These are phyloP conservation scores for Aegilops tauschii DNA, from an alignment of 176 grass and related monocot species.

Conservation along the genomic window DNA sequence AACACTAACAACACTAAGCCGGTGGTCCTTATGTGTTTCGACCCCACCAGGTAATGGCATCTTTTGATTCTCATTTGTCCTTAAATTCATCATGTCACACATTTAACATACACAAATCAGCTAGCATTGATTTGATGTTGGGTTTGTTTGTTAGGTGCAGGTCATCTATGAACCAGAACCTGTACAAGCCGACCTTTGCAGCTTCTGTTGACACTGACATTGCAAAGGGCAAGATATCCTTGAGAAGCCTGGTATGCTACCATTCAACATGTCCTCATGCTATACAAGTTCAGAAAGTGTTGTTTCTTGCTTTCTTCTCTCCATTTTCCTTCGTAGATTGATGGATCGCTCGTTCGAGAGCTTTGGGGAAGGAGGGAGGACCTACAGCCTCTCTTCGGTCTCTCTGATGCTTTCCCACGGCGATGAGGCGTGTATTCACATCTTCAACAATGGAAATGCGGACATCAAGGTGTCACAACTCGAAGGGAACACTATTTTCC, in stretches of 20 bases:
- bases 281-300: not conserved
- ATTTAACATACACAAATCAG: not conserved
- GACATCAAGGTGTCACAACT: constrained; percentile 35
- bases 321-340: constrained; percentile 29
- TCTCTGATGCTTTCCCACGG: constrained; percentile 48
- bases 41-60: constrained; percentile 39
- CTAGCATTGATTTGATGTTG: not conserved
- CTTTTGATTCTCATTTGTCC: not conserved
- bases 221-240: constrained; percentile 51
- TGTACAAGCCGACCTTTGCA: constrained; percentile 67
- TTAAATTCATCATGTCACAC: not conserved
- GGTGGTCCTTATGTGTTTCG: constrained; percentile 73
- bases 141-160: constrained; percentile 8
- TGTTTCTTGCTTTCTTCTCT: not conserved
- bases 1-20: constrained; percentile 19
- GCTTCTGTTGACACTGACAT: constrained; percentile 58
- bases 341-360: constrained; percentile 66
- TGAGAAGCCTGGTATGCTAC: constrained; percentile 54
- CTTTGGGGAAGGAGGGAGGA: constrained; percentile 62
- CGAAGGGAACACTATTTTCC: too few relatives aligned
- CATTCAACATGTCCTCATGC: not conserved
- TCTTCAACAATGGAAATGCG: constrained; percentile 66
- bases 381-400: constrained; percentile 51
- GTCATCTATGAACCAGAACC: constrained; percentile 38
- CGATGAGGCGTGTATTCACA: constrained; percentile 36